A percentile compares a stretch with the other conserved stretches of the same genome.
phyloP scores from a whole-genome alignment of 2,329 filamentous ascomycete species.

The Colletotrichum liaoningense region DNA sequence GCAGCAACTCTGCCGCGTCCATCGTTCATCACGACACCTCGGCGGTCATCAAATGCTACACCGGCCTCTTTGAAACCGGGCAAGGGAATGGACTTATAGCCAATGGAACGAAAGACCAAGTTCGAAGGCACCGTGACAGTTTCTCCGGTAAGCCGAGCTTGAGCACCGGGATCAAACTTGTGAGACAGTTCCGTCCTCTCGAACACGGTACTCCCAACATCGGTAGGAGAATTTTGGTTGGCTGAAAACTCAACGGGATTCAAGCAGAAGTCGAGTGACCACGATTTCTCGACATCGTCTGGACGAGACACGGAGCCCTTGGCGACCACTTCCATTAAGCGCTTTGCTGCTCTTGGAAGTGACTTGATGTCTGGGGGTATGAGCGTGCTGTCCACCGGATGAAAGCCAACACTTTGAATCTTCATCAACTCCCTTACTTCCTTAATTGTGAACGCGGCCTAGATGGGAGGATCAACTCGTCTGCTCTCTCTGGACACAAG shows the following conservation, averaged over 20 bases:
- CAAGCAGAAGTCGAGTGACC: constrained; percentile 89
- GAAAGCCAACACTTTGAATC: constrained; percentile 77
- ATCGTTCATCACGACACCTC: constrained; percentile 87
- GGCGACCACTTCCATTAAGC: constrained; percentile 82
- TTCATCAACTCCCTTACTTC: constrained; percentile 90
- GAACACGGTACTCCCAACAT: constrained; percentile 76
- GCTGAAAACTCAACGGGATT: constrained; percentile 78
- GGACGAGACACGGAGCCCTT: constrained; percentile 74
- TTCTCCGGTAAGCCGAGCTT: constrained; percentile 61
- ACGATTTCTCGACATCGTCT: constrained; percentile 70
- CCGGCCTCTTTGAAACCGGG: constrained; percentile 79
- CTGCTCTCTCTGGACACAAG: neutral
- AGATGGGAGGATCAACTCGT: neutral
- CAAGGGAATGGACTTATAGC: constrained; percentile 86
- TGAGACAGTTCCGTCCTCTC: constrained; percentile 68
- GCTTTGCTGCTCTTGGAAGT: constrained; percentile 80
- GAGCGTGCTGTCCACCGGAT: constrained; percentile 73
- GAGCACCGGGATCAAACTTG: constrained; percentile 63
- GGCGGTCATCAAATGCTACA: constrained; percentile 80
- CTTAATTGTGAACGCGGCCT: constrained; percentile 96
- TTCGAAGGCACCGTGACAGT: constrained; percentile 69
- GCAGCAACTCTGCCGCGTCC: constrained; percentile 76
- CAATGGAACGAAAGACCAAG: constrained; percentile 91
- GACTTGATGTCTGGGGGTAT: constrained; percentile 74
- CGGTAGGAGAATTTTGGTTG: constrained; percentile 53